A percentile compares a stretch with the other conserved stretches of the same genome.
Evolutionary conservation across 768 basidiomycete species (phyloP).

Genomic region (Terana coerulea): DNA sequence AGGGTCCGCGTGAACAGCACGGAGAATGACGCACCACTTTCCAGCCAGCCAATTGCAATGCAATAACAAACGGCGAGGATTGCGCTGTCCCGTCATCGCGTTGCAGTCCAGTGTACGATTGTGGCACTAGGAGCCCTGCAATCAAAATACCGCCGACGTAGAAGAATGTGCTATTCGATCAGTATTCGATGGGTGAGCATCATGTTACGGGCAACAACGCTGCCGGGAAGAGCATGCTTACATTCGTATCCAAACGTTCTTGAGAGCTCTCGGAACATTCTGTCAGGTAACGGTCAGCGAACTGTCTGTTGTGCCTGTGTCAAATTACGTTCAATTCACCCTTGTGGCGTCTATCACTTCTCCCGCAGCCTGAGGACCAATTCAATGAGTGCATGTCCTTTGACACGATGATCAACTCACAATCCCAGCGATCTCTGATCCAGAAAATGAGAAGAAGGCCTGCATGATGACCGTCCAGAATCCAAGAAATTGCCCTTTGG

Average conservation of each 20-base stretch:
- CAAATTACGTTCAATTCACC: slow-evolving; percentile 1
- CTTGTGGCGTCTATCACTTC: slow-evolving; percentile 23
- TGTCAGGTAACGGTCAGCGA: not conserved
- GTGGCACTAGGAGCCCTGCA: slow-evolving; percentile 38
- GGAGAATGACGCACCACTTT: slow-evolving; percentile 29
- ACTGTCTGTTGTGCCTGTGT: not conserved
- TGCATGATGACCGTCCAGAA: slow-evolving; percentile 27
- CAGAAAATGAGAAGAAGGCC: slow-evolving; percentile 35
- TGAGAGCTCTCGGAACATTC: slow-evolving; percentile 22
- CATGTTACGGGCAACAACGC: not conserved
- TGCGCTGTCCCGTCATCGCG: slow-evolving; percentile 29
- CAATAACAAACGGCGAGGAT: slow-evolving; percentile 45
- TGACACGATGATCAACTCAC: slow-evolving; percentile 3
- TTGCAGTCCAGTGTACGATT: slow-evolving; percentile 28
- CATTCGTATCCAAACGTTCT: slow-evolving; percentile 21
- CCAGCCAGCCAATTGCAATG: slow-evolving; percentile 37
- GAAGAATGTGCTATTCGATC: slow-evolving; percentile 30
- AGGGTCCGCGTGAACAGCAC: not conserved
- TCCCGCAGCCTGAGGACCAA: slow-evolving; percentile 17
- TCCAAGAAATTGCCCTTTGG: slow-evolving; percentile 28
- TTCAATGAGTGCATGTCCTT: not conserved
- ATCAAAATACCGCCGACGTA: slow-evolving; percentile 35
- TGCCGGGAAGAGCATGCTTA: not conserved
- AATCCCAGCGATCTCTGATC: slow-evolving; percentile 24
- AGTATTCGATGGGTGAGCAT: not conserved